Evolutionary conservation across 139 green algal genomes (phyloP).

Genomic region (Spirogloea muscicola): DNA sequence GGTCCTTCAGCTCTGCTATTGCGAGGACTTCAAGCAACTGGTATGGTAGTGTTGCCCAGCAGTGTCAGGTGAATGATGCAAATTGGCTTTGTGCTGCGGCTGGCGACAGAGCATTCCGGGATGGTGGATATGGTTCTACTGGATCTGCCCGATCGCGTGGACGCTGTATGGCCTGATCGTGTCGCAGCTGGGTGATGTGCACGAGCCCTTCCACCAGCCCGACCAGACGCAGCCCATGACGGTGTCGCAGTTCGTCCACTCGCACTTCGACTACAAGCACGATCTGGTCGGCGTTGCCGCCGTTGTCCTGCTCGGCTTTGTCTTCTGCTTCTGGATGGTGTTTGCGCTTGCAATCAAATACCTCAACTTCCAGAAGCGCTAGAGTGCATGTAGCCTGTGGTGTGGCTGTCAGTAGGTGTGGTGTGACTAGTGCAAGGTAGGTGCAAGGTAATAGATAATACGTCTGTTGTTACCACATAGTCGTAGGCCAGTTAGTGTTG

Average conservation of each 20-base stretch:
- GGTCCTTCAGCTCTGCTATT: not conserved
- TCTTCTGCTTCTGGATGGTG: constrained; percentile 12
- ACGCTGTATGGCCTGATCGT: constrained; percentile 29
- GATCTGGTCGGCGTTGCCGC: not conserved
- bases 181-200: constrained; percentile 8
- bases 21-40: not conserved
- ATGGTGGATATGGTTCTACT: constrained; percentile 33
- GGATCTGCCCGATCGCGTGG: constrained; percentile 15
- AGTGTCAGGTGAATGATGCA: too few relatives aligned
- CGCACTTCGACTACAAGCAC: constrained; percentile 22
- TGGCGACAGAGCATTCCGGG: not conserved
- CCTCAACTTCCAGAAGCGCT: constrained; percentile 35
- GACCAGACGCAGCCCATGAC: not conserved
- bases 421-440: too few relatives aligned
- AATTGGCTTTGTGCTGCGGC: not conserved
- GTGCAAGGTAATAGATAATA: too few relatives aligned
- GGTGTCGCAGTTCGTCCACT: constrained; percentile 12
- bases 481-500: too few relatives aligned
- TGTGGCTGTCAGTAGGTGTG: too few relatives aligned
- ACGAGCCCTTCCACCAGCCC: not conserved
- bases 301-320: constrained; percentile 16
- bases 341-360: constrained; percentile 14
- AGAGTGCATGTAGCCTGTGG: too few relatives aligned
- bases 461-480: too few relatives aligned
- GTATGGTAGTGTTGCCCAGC: not conserved